Evolutionary conservation across 2,329 filamentous ascomycete genomes (phyloP), one percentile per base, ranked within the genome.

Genomic region (Penicillium freii): DNA sequence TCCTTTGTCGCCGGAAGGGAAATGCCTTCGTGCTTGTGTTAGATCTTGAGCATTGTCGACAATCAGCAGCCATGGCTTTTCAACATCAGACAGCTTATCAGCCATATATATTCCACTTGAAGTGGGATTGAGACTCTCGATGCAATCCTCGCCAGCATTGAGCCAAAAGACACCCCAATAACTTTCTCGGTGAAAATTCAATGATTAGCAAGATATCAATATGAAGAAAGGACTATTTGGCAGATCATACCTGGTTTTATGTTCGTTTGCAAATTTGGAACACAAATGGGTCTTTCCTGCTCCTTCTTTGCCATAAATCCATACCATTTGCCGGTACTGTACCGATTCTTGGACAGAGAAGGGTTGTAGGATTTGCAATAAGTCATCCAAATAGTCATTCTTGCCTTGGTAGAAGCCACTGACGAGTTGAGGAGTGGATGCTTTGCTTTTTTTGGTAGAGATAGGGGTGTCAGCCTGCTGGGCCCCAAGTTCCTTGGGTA

Each of bases 61-160:
- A 5, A 34, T 17, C 33, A 34, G 13, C 13, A 15, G 13, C 33
- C 33, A 34, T 34, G 33, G 13, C 5, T 34, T 4, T 34, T 34
- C 2, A 34, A 17, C 33, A 6, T 3, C 1, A 6, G 33, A 34
- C 11, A 34, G 33, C 27, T 10, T 1, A 4, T 4, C 2, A 29
- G 9, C 27, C 8, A 0, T 3, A 0, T 10, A 1, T 29, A 10
- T 29, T 29, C 3, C 1, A 0, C 8, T 10, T 10, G 9, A 6
- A 13, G 31, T 6, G 5, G 31, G 31, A 34, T 15, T 4, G 5
- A 13, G 33, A 15, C 33, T 34, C 13, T 34, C 33, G 27, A 29
- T 10, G 9, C 27, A 10, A 9, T 29, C 9, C 27, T 29, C 6
- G 25, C 7, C 6, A 29, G 27, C 27, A 10, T 29, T 9, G 27